Base-by-base conservation (phyloP, 1,284 basidiomycete species). In the Dichomitus squalens region DNA sequence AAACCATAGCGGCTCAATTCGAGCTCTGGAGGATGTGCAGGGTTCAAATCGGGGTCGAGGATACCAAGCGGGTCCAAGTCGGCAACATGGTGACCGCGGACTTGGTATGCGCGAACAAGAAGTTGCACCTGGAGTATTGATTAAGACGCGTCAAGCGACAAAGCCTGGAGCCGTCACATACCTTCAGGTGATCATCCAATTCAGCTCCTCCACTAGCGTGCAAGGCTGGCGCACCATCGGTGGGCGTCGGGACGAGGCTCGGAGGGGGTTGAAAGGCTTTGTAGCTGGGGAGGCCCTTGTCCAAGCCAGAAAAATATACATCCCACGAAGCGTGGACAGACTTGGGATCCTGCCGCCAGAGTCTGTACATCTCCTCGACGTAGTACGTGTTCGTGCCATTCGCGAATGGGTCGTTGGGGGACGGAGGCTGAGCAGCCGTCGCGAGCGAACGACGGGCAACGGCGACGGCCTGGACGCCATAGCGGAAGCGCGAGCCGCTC, bases 71-170 rank as follows among this genome's bases (percentile, higher is more conserved):
- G 96, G 72, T 99, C 96, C 58, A 99, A 83, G 67, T 96, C 90
- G 54, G 96, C 97, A 65, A 96, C 85, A 72, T 97, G 94, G 73
- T 99, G 97, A 34, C 97, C 96, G 57, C 96, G 93, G 29, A 99
- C 96, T 87, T 99, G 96, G 78, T 97, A 99, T 7, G 97, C 96
- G 66, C 96, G 91, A 57, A 98, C 94, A 62, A 98, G 87, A 33
- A 98, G 83, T 90, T 98, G 96, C 21, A 95, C 88, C 95, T 97
- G 43, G 49, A 29, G 63, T 20, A 41, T 8, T 51, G 21, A 53
- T 36, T 48, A 36, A 23, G 23, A 59, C 38, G 23, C 20, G 40
- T 31, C 25, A 44, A 55, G 25, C 39, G 41, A 33, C 9, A 7
- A 21, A n/a, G 52, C n/a, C 53, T 39, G 59, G 35, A 41, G 14